Base-by-base conservation (phyloP, 2,329 filamentous ascomycete genomes). In the Ophiocordyceps sinensis region DNA sequence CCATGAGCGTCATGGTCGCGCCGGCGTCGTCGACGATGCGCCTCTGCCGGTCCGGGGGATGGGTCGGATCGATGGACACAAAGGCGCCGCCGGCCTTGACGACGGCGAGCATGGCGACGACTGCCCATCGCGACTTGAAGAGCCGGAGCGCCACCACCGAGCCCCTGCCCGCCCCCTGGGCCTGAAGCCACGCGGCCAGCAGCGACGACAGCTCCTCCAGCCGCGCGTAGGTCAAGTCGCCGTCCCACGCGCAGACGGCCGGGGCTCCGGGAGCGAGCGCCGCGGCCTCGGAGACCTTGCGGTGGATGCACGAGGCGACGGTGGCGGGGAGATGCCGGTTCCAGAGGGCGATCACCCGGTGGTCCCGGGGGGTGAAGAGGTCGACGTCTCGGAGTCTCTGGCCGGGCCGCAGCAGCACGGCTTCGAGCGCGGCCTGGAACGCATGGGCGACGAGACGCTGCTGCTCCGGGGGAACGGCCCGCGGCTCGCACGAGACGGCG, bases 251-350 rank as follows among this genome's bases (percentile, higher is more conserved):
- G 11, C 19, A 38, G 37, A 38, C 30, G 14, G 26, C 37, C 13
- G 28, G 37, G 19, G 54, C 51, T 5, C 65, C 57, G 3, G 59
- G 51, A 39, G 23, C 23, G 9, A 26, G 23, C 23, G 3, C 2
- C 23, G 23, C 23, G 3, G 9, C 23, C 23, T 26, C 23, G 3
- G 23, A 26, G 23, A 26, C 23, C 9, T 26, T 26, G 6, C 23
- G 6, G 23, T 26, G 23, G 23, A 26, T 26, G 9, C 23, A 26
- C 3, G 23, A 3, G 23, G 23, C 9, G 23, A 26, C 23, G 23
- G 23, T 5, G 23, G 5, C 23, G 3, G 23, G 23, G 23, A 26
- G 23, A 26, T 26, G 23, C 3, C 9, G 3, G 23, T 26, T 26
- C 23, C 23, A 26, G 23, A 9, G 2, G 9, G 3, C 23, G 3